phyloP scores from a whole-genome alignment of 192 early-diverging fungal genomes.

The Coemansia sp. region DNA sequence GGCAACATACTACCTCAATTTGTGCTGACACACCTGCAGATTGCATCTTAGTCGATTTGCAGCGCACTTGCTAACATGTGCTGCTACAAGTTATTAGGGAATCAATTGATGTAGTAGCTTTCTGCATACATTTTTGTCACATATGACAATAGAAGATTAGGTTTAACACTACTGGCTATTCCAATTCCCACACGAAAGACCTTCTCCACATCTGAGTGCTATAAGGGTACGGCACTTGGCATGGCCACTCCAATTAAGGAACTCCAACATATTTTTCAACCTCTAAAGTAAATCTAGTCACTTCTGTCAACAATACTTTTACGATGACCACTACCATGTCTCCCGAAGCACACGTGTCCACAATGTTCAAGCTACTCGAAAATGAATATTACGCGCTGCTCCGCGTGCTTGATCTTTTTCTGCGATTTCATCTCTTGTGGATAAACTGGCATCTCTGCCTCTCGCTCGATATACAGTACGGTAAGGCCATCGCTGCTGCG shows the following conservation, averaged over 20 bases:
- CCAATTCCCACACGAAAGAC: not conserved
- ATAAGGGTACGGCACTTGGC: not conserved
- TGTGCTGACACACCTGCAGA: not conserved
- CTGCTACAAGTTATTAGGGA: not conserved
- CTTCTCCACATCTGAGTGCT: not conserved
- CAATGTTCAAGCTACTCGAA: conserved; percentile 42
- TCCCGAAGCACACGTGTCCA: conserved; percentile 11
- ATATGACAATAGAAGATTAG: not conserved
- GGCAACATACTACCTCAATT: not conserved
- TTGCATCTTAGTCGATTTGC: too few species aligned
- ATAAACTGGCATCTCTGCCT: too few species aligned
- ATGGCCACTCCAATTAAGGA: not conserved
- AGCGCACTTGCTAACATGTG: too few species aligned
- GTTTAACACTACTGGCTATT: not conserved
- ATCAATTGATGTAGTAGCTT: not conserved
- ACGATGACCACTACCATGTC: not conserved
- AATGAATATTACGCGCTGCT: too few species aligned
- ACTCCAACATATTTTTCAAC: not conserved
- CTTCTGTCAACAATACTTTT: not conserved
- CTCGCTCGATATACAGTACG: not conserved
- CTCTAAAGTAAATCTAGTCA: not conserved
- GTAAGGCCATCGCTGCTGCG: not conserved
- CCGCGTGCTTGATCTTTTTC: too few species aligned
- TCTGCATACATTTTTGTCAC: not conserved
- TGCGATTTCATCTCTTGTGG: too few species aligned